Conservation (phyloP, 768 basidiomycete species). For the Plicaturopsis crispa region DNA sequence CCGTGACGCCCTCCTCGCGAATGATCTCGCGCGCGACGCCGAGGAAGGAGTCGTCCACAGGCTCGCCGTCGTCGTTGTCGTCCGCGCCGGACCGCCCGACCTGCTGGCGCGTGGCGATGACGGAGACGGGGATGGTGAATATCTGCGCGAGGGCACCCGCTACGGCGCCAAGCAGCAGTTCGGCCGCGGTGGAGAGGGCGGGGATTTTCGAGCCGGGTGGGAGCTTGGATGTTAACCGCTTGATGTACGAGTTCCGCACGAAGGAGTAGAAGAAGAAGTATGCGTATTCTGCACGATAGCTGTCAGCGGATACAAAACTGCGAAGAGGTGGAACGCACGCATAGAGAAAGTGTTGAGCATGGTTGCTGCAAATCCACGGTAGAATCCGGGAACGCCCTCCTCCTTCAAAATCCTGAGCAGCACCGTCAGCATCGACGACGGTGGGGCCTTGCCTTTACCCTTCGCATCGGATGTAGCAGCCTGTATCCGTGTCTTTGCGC, state of each 20-base stretch:
- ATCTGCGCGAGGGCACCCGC: slow-evolving; percentile 95
- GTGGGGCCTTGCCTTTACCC: slow-evolving; percentile 37
- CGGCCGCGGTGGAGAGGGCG: slow-evolving; percentile 65
- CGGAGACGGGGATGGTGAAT: slow-evolving; percentile 96
- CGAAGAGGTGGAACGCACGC: slow-evolving; percentile 50
- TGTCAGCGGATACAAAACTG: neutral
- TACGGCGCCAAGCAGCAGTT: slow-evolving; percentile 81
- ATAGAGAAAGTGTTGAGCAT: slow-evolving; percentile 98
- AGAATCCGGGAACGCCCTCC: slow-evolving; percentile 79
- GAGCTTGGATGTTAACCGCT: slow-evolving; percentile 51
- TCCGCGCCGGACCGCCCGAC: slow-evolving; percentile 43
- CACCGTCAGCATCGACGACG: slow-evolving; percentile 52
- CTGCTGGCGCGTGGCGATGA: slow-evolving; percentile 97
- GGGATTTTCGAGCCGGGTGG: slow-evolving; percentile 55
- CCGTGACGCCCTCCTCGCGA: slow-evolving; percentile 78
- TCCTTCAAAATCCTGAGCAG: slow-evolving; percentile 65
- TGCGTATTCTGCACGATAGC: slow-evolving; percentile 69
- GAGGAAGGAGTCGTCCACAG: slow-evolving; percentile 63
- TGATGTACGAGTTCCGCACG: slow-evolving; percentile 78
- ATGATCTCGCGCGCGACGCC: slow-evolving; percentile 81
- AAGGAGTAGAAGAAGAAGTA: slow-evolving; percentile 99
- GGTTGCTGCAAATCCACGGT: slow-evolving; percentile 89
- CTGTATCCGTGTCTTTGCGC: slow-evolving; percentile 93
- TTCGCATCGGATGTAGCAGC: slow-evolving; percentile 54
- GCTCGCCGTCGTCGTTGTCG: slow-evolving; percentile 14